Base-by-base conservation (phyloP, 129 eudicot species). In the Helianthus tuberosus region DNA sequence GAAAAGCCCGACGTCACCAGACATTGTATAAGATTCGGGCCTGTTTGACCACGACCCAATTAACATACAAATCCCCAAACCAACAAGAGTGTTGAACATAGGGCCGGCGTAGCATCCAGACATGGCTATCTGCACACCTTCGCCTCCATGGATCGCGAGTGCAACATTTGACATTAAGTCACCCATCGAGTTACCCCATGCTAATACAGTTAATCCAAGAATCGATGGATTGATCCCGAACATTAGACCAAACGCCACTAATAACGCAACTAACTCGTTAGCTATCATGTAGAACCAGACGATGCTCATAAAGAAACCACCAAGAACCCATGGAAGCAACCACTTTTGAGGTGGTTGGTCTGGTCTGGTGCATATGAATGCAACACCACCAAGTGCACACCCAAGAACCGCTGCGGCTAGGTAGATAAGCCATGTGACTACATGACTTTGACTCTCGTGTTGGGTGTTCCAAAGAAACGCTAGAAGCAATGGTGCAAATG, bases 111-210 rank as follows among this genome's bases (percentile, higher is more conserved):
- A 89, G 75, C 95, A 87, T 20, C 98, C 98, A 1, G 96, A 87
- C 75, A 89, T 80, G 7, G 98, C 98, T 74, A 93, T 88, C 66
- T 93, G 98, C 63, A 87, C 87, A 4, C 96, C 98, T 60, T 85
- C 84, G n/a, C 92, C 85, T 6, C 93, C 90, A 32, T 82, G 86
- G 70, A 80, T 75, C 1, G 98, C 96, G 51, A 93, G 43, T 8
- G 98, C 90, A 20, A 86, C 83, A 66, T 93, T 87, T 5, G 98
- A 85, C 88, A 93, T 84, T 48, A 93, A 59, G 68, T 93, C 98
- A 5, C 96, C 96, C 90, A 93, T 84, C 11, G 98, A 93, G 73
- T 93, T 89, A 0, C 98, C 98, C 96, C 98, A 93, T 38, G 98
- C 98, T 79, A 93, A 61, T 10, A 93, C 82, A 1, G 98, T 93